Conservation (phyloP, 768 basidiomycete genomes). For the Mycena sanguinolenta region DNA sequence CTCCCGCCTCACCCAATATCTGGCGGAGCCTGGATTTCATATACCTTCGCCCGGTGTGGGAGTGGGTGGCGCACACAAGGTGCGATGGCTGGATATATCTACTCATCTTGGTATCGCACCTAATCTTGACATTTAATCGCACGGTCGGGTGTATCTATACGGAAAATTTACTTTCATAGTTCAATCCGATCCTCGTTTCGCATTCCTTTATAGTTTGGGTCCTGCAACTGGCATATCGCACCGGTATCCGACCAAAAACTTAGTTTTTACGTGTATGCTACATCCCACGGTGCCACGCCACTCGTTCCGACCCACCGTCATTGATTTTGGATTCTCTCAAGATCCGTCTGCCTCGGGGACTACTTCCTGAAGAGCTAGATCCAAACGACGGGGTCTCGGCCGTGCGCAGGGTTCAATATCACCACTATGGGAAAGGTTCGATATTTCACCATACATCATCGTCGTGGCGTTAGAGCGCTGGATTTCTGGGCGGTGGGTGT, state of each 20-base stretch:
- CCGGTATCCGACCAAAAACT: not conserved
- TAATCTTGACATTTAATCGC: not conserved
- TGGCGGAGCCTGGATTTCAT: constrained; percentile 17
- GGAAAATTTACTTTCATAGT: not conserved
- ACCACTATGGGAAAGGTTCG: not conserved
- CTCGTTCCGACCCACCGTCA: not conserved
- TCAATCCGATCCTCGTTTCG: not conserved
- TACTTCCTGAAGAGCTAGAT: not conserved
- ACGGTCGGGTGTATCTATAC: not conserved
- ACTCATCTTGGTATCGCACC: not conserved
- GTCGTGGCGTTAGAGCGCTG: not conserved
- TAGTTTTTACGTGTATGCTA: not conserved
- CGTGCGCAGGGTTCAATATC: not conserved
- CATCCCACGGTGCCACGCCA: constrained; percentile 22
- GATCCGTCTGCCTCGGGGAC: constrained; percentile 15
- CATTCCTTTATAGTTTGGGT: not conserved
- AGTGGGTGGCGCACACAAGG: constrained; percentile 4
- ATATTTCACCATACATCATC: not conserved
- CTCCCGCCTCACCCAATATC: constrained; percentile 7
- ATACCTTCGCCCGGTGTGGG: not conserved
- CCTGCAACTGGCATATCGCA: not conserved
- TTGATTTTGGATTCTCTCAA: constrained; percentile 17
- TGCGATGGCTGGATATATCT: constrained; percentile 14
- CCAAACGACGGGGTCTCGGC: constrained; percentile 7
- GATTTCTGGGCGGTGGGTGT: not conserved